These are phyloP conservation scores for Neospermospora avenae DNA, from an alignment of 2,329 filamentous ascomycete species.

Conservation along the genomic window DNA sequence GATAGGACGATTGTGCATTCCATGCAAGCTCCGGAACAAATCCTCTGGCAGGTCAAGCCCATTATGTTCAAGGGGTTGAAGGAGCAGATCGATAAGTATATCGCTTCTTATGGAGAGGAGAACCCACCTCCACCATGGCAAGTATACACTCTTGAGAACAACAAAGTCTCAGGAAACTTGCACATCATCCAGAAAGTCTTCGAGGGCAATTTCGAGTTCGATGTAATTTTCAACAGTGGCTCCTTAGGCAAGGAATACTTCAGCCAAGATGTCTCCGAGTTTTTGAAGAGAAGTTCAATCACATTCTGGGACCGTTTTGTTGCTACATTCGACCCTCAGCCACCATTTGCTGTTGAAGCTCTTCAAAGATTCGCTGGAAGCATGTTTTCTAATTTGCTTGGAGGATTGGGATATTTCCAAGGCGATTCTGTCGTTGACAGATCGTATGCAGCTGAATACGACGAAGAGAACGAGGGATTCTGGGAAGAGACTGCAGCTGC, in stretches of 20 bases:
- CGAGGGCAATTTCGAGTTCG: constrained; percentile 86
- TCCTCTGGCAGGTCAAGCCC: constrained; percentile 81
- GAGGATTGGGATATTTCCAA: constrained; percentile 93
- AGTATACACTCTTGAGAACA: constrained; percentile 74
- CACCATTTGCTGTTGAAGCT: constrained; percentile 70
- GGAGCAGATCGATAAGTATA: constrained; percentile 55
- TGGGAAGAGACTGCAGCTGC: constrained; percentile 90
- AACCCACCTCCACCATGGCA: constrained; percentile 79
- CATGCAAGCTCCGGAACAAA: constrained; percentile 59
- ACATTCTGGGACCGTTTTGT: constrained; percentile 74
- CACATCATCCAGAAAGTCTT: constrained; percentile 92
- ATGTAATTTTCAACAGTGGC: constrained; percentile 81
- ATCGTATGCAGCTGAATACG: constrained; percentile 87
- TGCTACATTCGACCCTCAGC: constrained; percentile 66
- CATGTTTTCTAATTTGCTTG: constrained; percentile 90
- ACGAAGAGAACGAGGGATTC: constrained; percentile 92
- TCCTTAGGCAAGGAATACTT: constrained; percentile 56
- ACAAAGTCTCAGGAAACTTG: constrained; percentile 69
- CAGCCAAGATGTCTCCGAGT: constrained; percentile 63
- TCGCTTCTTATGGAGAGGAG: constrained; percentile 58
- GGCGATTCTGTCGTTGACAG: constrained; percentile 86
- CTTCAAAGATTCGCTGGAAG: constrained; percentile 80
- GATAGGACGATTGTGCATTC: constrained; percentile 76
- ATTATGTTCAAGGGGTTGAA: constrained; percentile 63
- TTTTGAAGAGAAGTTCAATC: constrained; percentile 63